phyloP scores from a whole-genome alignment of 805 yeast species.

The Sugiyamaella chiloensis region DNA sequence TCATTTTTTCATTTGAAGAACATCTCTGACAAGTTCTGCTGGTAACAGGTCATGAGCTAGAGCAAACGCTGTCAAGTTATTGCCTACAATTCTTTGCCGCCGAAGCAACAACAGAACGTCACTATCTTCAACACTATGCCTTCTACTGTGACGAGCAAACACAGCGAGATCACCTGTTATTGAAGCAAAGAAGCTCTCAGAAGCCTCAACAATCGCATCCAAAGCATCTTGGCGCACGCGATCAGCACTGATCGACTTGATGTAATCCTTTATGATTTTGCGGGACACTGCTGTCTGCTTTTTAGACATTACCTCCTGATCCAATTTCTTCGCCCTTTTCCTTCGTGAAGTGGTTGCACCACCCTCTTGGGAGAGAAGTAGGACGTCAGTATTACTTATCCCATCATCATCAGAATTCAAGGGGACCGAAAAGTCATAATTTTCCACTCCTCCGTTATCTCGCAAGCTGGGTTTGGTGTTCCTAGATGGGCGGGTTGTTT shows the following conservation, averaged over 20 bases:
- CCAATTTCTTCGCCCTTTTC: neutral
- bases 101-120: slow-evolving; percentile 31
- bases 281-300: slow-evolving; percentile 17
- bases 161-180: slow-evolving; percentile 30
- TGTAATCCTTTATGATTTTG: slow-evolving; percentile 15
- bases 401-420: no score
- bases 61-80: slow-evolving; percentile 22
- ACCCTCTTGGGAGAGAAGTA: no score
- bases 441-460: no score
- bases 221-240: slow-evolving; percentile 23
- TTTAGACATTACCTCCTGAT: no score
- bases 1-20: neutral
- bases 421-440: no score
- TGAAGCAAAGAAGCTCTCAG: slow-evolving; percentile 32
- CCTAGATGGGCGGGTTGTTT: no score
- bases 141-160: slow-evolving; percentile 34
- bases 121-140: slow-evolving; percentile 29
- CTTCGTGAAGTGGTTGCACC: neutral
- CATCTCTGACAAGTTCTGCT: slow-evolving; percentile 27
- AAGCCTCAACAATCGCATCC: slow-evolving; percentile 26
- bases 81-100: slow-evolving; percentile 31
- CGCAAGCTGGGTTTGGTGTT: no score
- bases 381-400: no score
- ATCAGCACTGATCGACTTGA: slow-evolving; percentile 9
- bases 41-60: slow-evolving; percentile 33